These are phyloP conservation scores for Tricholoma hemisulphureum DNA, from an alignment of 768 basidiomycete genomes.

Conservation along the genomic window DNA sequence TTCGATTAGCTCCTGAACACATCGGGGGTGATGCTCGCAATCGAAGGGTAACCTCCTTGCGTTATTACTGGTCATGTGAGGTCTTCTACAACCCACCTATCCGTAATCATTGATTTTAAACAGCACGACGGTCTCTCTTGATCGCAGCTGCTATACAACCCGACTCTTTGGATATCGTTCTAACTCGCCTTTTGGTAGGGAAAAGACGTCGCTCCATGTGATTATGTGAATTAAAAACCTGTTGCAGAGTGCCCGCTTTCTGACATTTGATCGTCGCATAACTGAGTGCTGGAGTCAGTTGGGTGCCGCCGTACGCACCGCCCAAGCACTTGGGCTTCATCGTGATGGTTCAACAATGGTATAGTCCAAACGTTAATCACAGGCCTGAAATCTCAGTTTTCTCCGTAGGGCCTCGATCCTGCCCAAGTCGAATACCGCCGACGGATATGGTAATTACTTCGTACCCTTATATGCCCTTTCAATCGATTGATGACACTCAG, in stretches of 20 bases:
- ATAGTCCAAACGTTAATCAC: slow-evolving; percentile 19
- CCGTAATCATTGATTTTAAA: slow-evolving; percentile 11
- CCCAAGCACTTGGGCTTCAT: slow-evolving; percentile 90
- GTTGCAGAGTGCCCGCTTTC: slow-evolving; percentile 51
- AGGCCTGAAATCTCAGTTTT: neutral
- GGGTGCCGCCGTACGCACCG: slow-evolving; percentile 89
- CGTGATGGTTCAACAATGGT: slow-evolving; percentile 85
- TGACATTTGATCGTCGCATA: slow-evolving; percentile 77
- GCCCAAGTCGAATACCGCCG: slow-evolving; percentile 84
- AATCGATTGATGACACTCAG: slow-evolving; percentile 33
- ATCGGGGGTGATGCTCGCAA: slow-evolving; percentile 78
- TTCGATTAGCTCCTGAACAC: slow-evolving; percentile 79
- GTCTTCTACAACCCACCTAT: slow-evolving; percentile 13
- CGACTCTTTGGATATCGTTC: slow-evolving; percentile 88
- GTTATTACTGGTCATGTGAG: slow-evolving; percentile 96
- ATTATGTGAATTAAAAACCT: slow-evolving; percentile 40
- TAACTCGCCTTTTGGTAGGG: slow-evolving; percentile 84
- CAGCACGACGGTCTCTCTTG: slow-evolving; percentile 83
- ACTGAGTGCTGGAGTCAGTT: slow-evolving; percentile 97
- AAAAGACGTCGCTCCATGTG: slow-evolving; percentile 24
- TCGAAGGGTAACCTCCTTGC: slow-evolving; percentile 74
- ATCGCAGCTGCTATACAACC: slow-evolving; percentile 93
- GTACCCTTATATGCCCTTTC: neutral
- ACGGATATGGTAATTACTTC: slow-evolving; percentile 68
- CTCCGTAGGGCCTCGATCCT: slow-evolving; percentile 62